Evolutionary conservation across 1,284 basidiomycete species (phyloP).

Genomic region (Heterobasidion occidentale): DNA sequence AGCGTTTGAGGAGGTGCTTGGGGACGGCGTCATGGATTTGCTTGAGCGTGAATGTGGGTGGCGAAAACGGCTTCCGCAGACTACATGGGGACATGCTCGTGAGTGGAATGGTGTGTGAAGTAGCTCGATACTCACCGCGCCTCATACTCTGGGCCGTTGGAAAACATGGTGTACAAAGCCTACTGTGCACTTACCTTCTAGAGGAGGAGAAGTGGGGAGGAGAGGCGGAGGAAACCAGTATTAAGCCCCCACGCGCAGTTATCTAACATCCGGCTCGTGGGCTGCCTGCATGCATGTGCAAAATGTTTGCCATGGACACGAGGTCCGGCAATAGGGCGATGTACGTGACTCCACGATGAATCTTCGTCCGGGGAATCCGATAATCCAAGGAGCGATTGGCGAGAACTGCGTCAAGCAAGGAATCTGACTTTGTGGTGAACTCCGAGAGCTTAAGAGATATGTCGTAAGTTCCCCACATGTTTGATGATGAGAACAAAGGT

Average conservation of each 20-base stretch:
- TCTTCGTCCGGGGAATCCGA: neutral
- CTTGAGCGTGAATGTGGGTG: constrained; percentile 36
- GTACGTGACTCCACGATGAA: neutral
- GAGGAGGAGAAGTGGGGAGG: neutral
- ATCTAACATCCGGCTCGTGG: neutral
- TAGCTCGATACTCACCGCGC: neutral
- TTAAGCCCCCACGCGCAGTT: neutral
- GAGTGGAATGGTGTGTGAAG: neutral
- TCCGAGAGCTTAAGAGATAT: neutral
- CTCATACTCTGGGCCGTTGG: neutral
- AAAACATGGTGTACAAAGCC: neutral
- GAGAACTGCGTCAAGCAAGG: neutral
- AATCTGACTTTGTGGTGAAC: neutral
- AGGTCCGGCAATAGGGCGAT: neutral
- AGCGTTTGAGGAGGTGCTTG: constrained; percentile 44
- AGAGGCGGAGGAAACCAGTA: neutral
- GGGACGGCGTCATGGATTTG: constrained; percentile 40
- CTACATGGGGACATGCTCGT: constrained; percentile 9
- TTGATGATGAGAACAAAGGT: neutral
- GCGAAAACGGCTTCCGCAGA: constrained; percentile 27
- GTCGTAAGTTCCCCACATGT: neutral
- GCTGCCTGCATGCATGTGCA: neutral
- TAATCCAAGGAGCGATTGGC: neutral
- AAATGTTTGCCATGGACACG: neutral
- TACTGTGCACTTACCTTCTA: neutral